phyloP scores from a whole-genome alignment of 2,329 filamentous ascomycete species.

The Incumbomyces lentus region DNA sequence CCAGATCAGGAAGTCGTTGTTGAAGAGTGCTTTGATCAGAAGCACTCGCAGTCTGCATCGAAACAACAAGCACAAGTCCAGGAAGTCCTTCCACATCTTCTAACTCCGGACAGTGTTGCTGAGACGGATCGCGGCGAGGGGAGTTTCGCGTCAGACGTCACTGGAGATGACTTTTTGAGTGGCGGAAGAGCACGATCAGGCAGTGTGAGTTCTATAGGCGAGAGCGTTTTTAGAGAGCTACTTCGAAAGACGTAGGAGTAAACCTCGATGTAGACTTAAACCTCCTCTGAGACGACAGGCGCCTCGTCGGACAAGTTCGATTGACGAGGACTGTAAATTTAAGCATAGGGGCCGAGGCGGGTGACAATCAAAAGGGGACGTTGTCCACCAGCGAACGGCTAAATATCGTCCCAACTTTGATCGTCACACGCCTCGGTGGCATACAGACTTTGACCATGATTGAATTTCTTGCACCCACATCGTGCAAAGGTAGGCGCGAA shows the following conservation, averaged over 20 bases:
- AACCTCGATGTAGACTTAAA: no score
- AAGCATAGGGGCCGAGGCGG: no score
- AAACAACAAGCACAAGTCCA: not conserved
- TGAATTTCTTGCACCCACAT: no score
- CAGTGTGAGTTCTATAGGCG: slow-evolving; percentile 5
- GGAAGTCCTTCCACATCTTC: not conserved
- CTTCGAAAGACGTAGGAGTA: not conserved
- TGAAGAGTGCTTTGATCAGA: slow-evolving; percentile 4
- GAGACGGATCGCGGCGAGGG: not conserved
- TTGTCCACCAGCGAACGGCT: no score
- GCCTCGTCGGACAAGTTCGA: no score
- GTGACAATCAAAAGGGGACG: no score
- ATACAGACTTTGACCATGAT: no score
- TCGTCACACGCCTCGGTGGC: no score
- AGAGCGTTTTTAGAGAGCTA: slow-evolving; percentile 1
- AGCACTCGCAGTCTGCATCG: not conserved
- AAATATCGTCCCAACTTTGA: no score
- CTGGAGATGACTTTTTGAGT: not conserved
- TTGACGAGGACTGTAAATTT: no score
- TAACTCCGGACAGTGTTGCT: not conserved
- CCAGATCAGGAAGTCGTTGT: slow-evolving; percentile 1
- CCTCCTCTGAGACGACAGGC: no score
- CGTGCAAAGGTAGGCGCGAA: no score
- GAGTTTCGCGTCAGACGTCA: not conserved
- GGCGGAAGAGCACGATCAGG: not conserved